A percentile compares a stretch with the other conserved stretches of the same genome.
Conservation (phyloP, 306 rosid species). For the Cicer chorassanicum region DNA sequence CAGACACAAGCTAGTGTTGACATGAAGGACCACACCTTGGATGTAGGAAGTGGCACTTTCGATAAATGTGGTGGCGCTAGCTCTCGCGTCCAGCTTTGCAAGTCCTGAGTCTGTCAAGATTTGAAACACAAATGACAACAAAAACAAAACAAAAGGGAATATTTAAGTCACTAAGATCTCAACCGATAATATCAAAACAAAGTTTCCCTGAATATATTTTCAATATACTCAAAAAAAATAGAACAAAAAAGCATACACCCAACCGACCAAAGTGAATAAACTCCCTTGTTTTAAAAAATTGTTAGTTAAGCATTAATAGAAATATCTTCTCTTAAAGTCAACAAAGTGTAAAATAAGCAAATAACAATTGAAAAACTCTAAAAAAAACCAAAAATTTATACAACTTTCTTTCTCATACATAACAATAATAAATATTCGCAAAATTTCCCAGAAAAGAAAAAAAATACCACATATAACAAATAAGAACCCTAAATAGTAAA, state of each 20-base stretch:
- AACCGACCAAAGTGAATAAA: slow-evolving; percentile 8
- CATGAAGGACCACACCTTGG: slow-evolving; percentile 70
- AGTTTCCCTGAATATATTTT: slow-evolving; percentile 12
- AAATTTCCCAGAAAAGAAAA: background rate
- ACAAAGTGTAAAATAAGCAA: slow-evolving; percentile 38
- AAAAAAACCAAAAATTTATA: slow-evolving; percentile 18
- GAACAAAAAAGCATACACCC: slow-evolving; percentile 14
- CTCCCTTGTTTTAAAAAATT: background rate
- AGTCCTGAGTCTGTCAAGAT: slow-evolving; percentile 63
- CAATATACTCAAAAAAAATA: background rate
- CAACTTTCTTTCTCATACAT: background rate
- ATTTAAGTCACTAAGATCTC: slow-evolving; percentile 26
- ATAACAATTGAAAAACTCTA: slow-evolving; percentile 35
- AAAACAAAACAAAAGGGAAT: background rate
- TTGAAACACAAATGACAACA: slow-evolving; percentile 6
- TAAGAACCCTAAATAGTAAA: slow-evolving; percentile 39
- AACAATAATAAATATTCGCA: too few relatives aligned
- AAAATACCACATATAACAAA: slow-evolving; percentile 12
- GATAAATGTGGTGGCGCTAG: slow-evolving; percentile 79
- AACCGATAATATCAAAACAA: slow-evolving; percentile 18
- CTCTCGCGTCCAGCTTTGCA: slow-evolving; percentile 90
- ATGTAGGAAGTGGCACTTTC: slow-evolving; percentile 70
- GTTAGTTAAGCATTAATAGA: background rate
- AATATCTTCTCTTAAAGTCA: slow-evolving; percentile 43
- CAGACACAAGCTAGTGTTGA: slow-evolving; percentile 11